Evolutionary conservation across 805 yeast genomes (phyloP), one percentile per base, ranked within the genome.

Genomic region (Candida multigemmis): DNA sequence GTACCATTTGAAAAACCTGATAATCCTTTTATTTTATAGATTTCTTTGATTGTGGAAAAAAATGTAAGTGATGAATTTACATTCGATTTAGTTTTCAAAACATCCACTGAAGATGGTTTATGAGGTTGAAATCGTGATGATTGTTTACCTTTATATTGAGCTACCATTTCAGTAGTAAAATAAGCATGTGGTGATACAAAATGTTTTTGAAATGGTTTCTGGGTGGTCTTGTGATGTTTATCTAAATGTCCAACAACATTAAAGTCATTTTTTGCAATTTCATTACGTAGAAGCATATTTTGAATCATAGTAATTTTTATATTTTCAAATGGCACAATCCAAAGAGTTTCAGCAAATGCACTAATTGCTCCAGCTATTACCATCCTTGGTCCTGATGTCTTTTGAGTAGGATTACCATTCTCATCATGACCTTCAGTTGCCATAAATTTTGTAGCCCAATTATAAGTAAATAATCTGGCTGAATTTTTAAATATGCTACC

Each of bases 301-400:
- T 84, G 93, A 34, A 85, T 77, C 82, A 82, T 71, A 6, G 79
- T 66, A 2, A 81, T 77, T 46, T 85, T 85, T 38, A 85, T 64
- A 43, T 78, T 82, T 45, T 89, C 98, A 48, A 89, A 87, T 0
- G 97, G 98, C 12, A 91, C 81, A 13, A 89, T 73, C 66, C 81
- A 71, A 18, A 86, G 36, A 2, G 93, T 76, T 50, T 91, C 97
- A 23, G 77, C 56, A 31, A 80, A 64, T 2, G 94, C 97, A 4
- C 94, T 81, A 60, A 84, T 69, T 2, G 67, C 65, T 7, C 94
- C 95, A 3, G 96, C 95, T 32, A 81, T 74, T 6, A 84, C 81
- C 21, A 84, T 68, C 41, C 85, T 65, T 7, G 93, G 89, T 1
- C 93, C 93, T 6, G 77, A 66, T 3, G 84, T 65, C 36, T 74